phyloP scores from a whole-genome alignment of 768 basidiomycete species.

The Mycena latifolia region DNA sequence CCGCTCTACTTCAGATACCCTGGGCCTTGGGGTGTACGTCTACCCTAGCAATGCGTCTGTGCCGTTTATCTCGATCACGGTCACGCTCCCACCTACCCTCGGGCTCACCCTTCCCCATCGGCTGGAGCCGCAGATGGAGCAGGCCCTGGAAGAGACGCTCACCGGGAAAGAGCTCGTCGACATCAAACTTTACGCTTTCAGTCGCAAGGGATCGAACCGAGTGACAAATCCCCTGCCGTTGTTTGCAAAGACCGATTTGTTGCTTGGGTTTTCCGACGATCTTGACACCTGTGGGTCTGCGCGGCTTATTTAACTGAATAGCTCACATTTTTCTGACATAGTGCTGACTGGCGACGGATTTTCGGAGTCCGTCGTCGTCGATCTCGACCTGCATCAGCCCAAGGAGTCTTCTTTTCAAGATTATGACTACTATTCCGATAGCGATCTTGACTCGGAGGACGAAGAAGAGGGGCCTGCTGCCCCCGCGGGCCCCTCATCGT shows the following conservation, averaged over 20 bases:
- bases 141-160: no score
- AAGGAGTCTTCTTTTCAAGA: background rate
- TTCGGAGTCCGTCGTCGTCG: constrained; percentile 5
- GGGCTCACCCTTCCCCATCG: no score
- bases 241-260: constrained; percentile 34
- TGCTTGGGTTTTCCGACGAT: constrained; percentile 33
- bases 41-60: constrained; percentile 9
- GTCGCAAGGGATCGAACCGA: constrained; percentile 12
- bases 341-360: constrained; percentile 9
- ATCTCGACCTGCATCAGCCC: constrained; percentile 7
- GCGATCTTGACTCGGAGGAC: constrained; percentile 25
- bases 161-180: constrained; percentile 35
- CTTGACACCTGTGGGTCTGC: constrained; percentile 10
- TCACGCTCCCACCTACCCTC: no score
- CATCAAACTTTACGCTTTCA: constrained; percentile 39
- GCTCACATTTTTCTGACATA: background rate
- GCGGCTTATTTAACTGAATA: background rate
- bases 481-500: background rate
- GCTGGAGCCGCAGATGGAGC: no score
- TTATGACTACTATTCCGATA: constrained; percentile 23
- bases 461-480: no score
- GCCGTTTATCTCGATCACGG: constrained; percentile 6
- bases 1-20: background rate
- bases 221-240: constrained; percentile 32
- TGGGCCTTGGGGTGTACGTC: background rate